These are phyloP conservation scores for Kazachstania martiniae DNA, from an alignment of 805 yeast genomes.

Conservation along the genomic window DNA sequence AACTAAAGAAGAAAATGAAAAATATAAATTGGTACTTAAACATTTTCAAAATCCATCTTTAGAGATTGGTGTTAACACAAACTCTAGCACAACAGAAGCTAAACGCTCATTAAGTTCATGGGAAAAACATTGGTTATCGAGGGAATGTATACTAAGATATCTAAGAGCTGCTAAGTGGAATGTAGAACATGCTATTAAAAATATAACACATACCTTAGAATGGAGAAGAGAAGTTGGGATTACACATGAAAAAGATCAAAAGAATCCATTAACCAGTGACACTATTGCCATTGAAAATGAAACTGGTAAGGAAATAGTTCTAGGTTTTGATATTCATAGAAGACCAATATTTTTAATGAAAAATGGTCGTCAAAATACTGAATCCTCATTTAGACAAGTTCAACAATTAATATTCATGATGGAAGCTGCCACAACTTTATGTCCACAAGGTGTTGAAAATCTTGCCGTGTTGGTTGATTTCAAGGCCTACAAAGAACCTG, in stretches of 20 bases:
- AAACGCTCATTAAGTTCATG: constrained; percentile 25
- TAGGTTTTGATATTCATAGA: constrained; percentile 44
- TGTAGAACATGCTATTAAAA: constrained; percentile 32
- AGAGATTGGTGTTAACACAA: constrained; percentile 20
- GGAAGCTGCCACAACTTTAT: constrained; percentile 39
- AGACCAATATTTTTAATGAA: constrained; percentile 43
- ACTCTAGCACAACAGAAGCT: constrained; percentile 22
- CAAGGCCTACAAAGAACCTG: constrained; percentile 32
- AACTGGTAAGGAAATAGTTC: constrained; percentile 43
- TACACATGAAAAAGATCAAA: constrained; percentile 28
- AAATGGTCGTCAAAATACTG: constrained; percentile 46
- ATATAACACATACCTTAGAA: constrained; percentile 36
- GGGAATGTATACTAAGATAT: constrained; percentile 43
- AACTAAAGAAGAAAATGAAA: constrained; percentile 11
- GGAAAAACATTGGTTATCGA: constrained; percentile 32
- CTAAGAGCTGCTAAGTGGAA: constrained; percentile 45
- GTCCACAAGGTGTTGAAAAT: constrained; percentile 51
- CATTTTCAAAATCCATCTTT: constrained; percentile 15
- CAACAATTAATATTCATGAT: constrained; percentile 48
- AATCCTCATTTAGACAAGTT: constrained; percentile 41
- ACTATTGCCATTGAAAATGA: constrained; percentile 37
- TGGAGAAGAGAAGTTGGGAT: constrained; percentile 49
- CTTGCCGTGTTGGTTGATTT: constrained; percentile 46
- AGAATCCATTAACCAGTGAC: constrained; percentile 30
- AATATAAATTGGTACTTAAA: constrained; percentile 8